These are phyloP conservation scores for Globisporangium megalacanthum DNA, from an alignment of 352 stramenopile species.

Conservation along the genomic window DNA sequence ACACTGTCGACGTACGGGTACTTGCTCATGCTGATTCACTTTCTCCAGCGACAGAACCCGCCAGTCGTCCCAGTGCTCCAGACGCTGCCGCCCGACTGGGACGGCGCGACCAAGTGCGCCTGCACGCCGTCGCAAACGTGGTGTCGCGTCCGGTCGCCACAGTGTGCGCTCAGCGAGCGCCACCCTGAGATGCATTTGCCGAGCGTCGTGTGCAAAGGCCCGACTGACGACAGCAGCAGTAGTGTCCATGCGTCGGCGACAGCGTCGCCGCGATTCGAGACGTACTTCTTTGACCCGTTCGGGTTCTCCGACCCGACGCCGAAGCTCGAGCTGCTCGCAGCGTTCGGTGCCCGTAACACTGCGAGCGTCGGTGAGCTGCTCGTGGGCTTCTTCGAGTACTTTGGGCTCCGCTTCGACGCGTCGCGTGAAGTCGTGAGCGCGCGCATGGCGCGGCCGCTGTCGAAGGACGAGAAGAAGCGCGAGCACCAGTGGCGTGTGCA, in stretches of 20 bases:
- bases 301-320: slow-evolving; percentile 39
- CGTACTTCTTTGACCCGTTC: slow-evolving; percentile 83
- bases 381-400: slow-evolving; percentile 74
- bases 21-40: slow-evolving; percentile 82
- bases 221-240: slow-evolving; percentile 39
- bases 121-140: slow-evolving; percentile 15
- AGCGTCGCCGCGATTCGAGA: slow-evolving; percentile 57
- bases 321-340: slow-evolving; percentile 33
- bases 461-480: slow-evolving; percentile 72
- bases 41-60: slow-evolving; percentile 64
- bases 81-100: slow-evolving; percentile 51
- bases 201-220: slow-evolving; percentile 44
- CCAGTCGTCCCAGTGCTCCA: slow-evolving; percentile 75
- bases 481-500: slow-evolving; percentile 69
- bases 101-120: slow-evolving; percentile 24
- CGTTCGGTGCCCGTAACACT: slow-evolving; percentile 43
- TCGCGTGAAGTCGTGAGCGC: slow-evolving; percentile 63
- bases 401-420: slow-evolving; percentile 64
- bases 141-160: slow-evolving; percentile 22
- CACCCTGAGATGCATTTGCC: slow-evolving; percentile 31
- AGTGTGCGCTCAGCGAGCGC: slow-evolving; percentile 36
- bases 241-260: no score
- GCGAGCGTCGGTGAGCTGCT: slow-evolving; percentile 59
- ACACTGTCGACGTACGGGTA: slow-evolving; percentile 85
- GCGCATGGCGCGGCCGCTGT: slow-evolving; percentile 55